Base-by-base conservation (phyloP, 2,329 filamentous ascomycete genomes). In the Sarocladium strictum region DNA sequence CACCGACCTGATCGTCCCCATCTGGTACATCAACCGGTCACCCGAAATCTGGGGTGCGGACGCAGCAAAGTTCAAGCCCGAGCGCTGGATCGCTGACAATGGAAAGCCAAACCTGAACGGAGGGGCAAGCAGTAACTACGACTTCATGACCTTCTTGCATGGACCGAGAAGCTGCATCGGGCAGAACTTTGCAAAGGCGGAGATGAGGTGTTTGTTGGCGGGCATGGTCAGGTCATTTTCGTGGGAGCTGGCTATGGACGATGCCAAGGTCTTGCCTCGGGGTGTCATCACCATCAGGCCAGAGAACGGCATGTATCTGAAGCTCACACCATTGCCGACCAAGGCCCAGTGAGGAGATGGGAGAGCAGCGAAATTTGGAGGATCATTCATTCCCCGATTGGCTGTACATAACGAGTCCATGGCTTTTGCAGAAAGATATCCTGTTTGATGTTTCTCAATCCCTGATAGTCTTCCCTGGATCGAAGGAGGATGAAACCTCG, bases 101-200 rank as follows among this genome's bases (percentile, higher is more conserved):
- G 76, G 72, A 0, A 69, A 68, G 57, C 85, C 85, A 0, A 74
- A 74, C 10, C 83, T 83, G 54, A 82, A 80, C 6, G 89, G 89
- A 1, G 86, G 86, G 3, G 84, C 86, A 0, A 73, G 75, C 2
- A 86, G 77, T 55, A 90, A 90, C 64, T 91, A 86, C 64, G 77
- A 81, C 1, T 85, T 87, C 58, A 65, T 92, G 67, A 92, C 89
- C 0, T 96, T 96, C 68, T 67, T 95, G 52, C 89, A 95, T 64
- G 64, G 64, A 2, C 64, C 64, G 11, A 57, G 63, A n/a, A 61
- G 63, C 11, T 66, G 64, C 27, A 63, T 66, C 14, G 64, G 63
- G 0, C 60, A 56, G 64, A 65, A 76, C 0, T 92, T 92, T 65
- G 85, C 89, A 0, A 84, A 82, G 63, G 81, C 85, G 0, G 89